Percentiles rank a stretch among this genome's conserved stretches.
Conservation (phyloP, 1,284 basidiomycete genomes). For the Moesziomyces sp. region DNA sequence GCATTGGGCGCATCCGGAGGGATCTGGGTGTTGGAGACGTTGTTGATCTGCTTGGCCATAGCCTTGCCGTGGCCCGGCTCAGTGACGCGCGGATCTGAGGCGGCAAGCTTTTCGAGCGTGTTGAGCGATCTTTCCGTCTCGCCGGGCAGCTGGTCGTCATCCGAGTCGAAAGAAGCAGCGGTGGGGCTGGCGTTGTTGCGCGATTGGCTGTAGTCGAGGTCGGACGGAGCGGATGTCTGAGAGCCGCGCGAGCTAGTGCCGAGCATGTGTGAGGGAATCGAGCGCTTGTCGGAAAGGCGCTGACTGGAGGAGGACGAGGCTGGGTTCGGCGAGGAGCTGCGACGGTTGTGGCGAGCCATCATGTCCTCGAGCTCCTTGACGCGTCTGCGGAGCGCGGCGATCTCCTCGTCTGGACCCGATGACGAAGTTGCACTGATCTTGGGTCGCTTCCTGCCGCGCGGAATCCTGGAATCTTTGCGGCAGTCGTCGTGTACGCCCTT, state of each 20-base stretch:
- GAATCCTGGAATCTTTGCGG: slow-evolving; percentile 47
- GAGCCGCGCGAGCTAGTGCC: slow-evolving; percentile 31
- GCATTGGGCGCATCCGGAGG: slow-evolving; percentile 9
- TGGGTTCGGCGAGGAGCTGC: slow-evolving; percentile 8
- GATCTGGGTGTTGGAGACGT: slow-evolving; percentile 10
- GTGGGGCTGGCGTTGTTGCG: slow-evolving; percentile 19
- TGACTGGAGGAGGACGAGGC: slow-evolving; percentile 13
- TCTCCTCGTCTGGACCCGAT: slow-evolving; percentile 24
- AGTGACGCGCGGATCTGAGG: slow-evolving; percentile 36
- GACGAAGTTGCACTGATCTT: slow-evolving; percentile 13
- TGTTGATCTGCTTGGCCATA: slow-evolving; percentile 39
- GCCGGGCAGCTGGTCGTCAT: slow-evolving; percentile 28
- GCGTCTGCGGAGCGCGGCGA: slow-evolving; percentile 32
- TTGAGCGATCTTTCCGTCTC: slow-evolving; percentile 35
- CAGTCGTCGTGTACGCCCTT: slow-evolving; percentile 50
- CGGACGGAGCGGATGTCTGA: slow-evolving; percentile 23
- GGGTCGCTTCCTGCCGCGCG: slow-evolving; percentile 49
- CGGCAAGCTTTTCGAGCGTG: slow-evolving; percentile 44
- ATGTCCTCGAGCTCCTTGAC: slow-evolving; percentile 36
- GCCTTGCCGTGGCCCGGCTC: slow-evolving; percentile 37
- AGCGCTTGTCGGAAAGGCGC: slow-evolving; percentile 12
- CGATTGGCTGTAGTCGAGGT: slow-evolving; percentile 12
- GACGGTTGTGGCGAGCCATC: slow-evolving; percentile 1
- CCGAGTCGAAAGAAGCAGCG: slow-evolving; percentile 16
- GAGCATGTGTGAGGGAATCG: slow-evolving; percentile 15